These are phyloP conservation scores for Saccharomyces jurei DNA, from an alignment of 805 yeast genomes.

Conservation along the genomic window DNA sequence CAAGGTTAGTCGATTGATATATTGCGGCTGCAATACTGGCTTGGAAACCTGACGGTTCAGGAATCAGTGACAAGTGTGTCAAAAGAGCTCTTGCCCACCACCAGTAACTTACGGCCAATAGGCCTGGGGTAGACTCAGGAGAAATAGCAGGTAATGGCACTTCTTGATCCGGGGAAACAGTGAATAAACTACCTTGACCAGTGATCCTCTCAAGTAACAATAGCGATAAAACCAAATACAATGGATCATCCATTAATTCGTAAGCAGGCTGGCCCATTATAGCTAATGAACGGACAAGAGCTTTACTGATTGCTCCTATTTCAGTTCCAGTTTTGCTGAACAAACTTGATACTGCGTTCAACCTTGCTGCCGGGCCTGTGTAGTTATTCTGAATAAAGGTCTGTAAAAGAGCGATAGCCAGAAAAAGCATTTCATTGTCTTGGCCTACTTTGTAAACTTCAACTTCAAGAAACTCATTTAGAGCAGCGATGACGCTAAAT, in stretches of 20 bases:
- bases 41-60: conserved; percentile 49
- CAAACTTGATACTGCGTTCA: conserved; percentile 29
- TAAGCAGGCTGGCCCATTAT: conserved; percentile 69
- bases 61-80: conserved; percentile 53
- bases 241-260: conserved; percentile 46
- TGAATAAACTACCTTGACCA: conserved; percentile 25
- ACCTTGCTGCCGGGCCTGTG: conserved; percentile 67
- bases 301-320: conserved; percentile 10
- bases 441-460: background rate
- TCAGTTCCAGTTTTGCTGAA: conserved; percentile 7
- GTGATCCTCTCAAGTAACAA: conserved; percentile 38
- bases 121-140: conserved; percentile 25
- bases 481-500: background rate
- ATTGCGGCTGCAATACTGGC: conserved; percentile 32
- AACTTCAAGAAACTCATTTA: conserved; percentile 1
- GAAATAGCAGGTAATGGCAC: conserved; percentile 14
- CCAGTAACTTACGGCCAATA: conserved; percentile 51
- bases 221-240: conserved; percentile 37
- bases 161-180: conserved; percentile 12
- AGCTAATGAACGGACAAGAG: conserved; percentile 33
- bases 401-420: conserved; percentile 58
- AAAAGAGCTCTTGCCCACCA: conserved; percentile 69
- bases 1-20: conserved; percentile 22
- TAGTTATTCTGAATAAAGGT: conserved; percentile 66
- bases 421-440: conserved; percentile 5